phyloP scores from a whole-genome alignment of 345 rosid genomes.

The Carallia pectinifolia region DNA sequence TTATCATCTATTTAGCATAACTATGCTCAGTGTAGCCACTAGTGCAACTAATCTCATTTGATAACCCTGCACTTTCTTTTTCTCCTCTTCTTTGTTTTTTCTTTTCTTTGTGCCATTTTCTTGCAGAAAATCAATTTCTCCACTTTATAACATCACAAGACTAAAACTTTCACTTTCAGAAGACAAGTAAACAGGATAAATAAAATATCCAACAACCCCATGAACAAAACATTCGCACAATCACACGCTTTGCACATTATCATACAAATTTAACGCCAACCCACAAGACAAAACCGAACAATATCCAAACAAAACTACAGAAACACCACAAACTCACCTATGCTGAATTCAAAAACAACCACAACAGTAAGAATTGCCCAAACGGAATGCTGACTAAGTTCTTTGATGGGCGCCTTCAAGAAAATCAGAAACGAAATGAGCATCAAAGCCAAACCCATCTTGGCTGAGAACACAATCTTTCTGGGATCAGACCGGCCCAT shows the following conservation, averaged over 20 bases:
- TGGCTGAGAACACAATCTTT: conserved; percentile 79
- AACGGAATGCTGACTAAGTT: conserved; percentile 61
- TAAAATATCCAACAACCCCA: neutral
- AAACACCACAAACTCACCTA: conserved; percentile 40
- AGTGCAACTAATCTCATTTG: too few species aligned
- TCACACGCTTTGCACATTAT: neutral
- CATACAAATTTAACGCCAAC: neutral
- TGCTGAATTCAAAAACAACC: conserved; percentile 91
- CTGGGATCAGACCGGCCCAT: conserved; percentile 90
- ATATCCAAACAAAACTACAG: neutral
- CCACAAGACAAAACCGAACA: neutral
- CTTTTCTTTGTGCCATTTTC: neutral
- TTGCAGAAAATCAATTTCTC: neutral
- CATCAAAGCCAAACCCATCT: conserved; percentile 75
- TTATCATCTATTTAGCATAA: neutral
- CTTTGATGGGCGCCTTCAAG: conserved; percentile 56
- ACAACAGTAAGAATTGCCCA: conserved; percentile 96
- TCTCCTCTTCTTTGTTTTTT: neutral
- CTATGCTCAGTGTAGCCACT: too few species aligned
- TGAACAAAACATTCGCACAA: neutral
- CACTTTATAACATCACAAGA: neutral
- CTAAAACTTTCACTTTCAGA: neutral
- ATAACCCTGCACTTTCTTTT: neutral
- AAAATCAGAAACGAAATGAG: conserved; percentile 70
- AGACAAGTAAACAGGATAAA: neutral